These are phyloP conservation scores for Eucalyptus cloeziana DNA, from an alignment of 345 rosid genomes.

Conservation along the genomic window DNA sequence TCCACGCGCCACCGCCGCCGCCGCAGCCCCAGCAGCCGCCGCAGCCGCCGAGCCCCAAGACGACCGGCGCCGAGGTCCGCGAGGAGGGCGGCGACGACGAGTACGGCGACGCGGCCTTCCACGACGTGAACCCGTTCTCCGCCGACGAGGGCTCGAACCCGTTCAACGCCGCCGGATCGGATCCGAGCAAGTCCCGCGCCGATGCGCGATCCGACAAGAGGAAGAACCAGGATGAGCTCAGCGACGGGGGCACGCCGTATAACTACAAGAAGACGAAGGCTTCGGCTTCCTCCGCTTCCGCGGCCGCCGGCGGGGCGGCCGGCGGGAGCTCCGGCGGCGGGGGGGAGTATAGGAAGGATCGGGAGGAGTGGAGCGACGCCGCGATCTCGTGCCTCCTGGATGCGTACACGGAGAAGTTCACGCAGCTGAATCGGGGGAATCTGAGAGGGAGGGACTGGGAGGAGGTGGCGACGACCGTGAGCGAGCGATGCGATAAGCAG, in stretches of 20 bases:
- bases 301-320: slow-evolving; percentile 18
- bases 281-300: background rate
- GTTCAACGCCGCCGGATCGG: slow-evolving; percentile 8
- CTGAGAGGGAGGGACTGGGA: slow-evolving; percentile 93
- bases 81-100: slow-evolving; percentile 25
- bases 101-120: slow-evolving; percentile 39
- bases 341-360: slow-evolving; percentile 66
- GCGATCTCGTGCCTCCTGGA: slow-evolving; percentile 73
- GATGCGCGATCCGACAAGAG: slow-evolving; percentile 46
- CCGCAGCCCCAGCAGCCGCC: background rate
- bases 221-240: slow-evolving; percentile 38
- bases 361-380: slow-evolving; percentile 94
- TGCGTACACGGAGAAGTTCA: slow-evolving; percentile 72
- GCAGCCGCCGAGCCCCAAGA: slow-evolving; percentile 5
- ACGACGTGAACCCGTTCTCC: slow-evolving; percentile 31
- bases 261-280: slow-evolving; percentile 34
- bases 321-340: slow-evolving; percentile 1
- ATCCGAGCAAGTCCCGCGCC: background rate
- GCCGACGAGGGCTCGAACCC: slow-evolving; percentile 20
- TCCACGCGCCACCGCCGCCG: slow-evolving; percentile 19
- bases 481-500: slow-evolving; percentile 60
- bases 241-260: slow-evolving; percentile 45
- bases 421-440: slow-evolving; percentile 74
- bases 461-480: slow-evolving; percentile 76
- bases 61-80: slow-evolving; percentile 13